Percentiles rank a stretch among this genome's conserved stretches.
phyloP scores from a whole-genome alignment of 768 basidiomycete species.

The Multifurca ochricompacta region DNA sequence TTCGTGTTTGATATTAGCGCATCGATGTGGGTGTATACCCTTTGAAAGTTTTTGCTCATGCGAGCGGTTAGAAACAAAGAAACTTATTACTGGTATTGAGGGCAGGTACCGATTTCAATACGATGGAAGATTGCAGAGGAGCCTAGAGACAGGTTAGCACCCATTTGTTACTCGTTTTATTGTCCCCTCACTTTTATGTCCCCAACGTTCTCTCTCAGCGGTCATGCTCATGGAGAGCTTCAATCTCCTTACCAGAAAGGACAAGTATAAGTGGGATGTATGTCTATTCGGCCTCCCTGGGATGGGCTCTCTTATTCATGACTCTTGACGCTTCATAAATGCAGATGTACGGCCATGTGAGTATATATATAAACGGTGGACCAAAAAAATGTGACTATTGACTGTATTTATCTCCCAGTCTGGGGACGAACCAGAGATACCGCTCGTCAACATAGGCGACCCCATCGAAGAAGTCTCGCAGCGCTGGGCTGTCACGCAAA shows the following conservation, averaged over 20 bases:
- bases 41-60: too few relatives aligned
- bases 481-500: slow-evolving; percentile 60
- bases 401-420: slow-evolving; percentile 33
- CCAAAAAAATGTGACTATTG: neutral
- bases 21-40: slow-evolving; percentile 42
- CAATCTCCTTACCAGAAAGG: slow-evolving; percentile 50
- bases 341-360: slow-evolving; percentile 59
- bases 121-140: slow-evolving; percentile 55
- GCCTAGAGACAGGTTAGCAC: slow-evolving; percentile 52
- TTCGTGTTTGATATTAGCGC: slow-evolving; percentile 66
- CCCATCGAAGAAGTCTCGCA: slow-evolving; percentile 48
- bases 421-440: slow-evolving; percentile 53
- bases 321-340: neutral
- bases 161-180: neutral
- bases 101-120: slow-evolving; percentile 65
- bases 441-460: slow-evolving; percentile 41
- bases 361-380: too few relatives aligned
- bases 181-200: neutral
- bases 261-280: slow-evolving; percentile 74
- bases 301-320: neutral
- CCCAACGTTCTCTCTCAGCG: slow-evolving; percentile 31
- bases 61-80: neutral
- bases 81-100: neutral
- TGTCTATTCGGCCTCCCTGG: slow-evolving; percentile 24
- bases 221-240: slow-evolving; percentile 73